These are phyloP conservation scores for Cercospora beticola DNA, from an alignment of 2,329 filamentous ascomycete genomes.

Conservation along the genomic window DNA sequence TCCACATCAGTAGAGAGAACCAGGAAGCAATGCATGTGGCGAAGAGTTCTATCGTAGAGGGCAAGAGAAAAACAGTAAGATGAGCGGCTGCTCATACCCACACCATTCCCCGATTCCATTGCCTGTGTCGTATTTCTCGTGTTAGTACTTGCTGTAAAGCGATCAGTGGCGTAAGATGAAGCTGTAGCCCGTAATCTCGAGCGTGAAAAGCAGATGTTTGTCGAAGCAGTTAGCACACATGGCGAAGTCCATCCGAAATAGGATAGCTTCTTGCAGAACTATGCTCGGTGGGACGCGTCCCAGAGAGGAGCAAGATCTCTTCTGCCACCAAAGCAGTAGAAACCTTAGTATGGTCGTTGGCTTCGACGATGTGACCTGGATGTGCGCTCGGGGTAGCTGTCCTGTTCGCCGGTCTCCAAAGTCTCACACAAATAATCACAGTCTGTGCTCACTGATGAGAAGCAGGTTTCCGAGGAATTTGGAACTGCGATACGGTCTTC, in stretches of 20 bases:
- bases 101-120: too few species aligned
- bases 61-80: too few species aligned
- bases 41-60: too few species aligned
- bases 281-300: neutral
- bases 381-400: neutral
- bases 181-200: too few species aligned
- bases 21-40: too few species aligned
- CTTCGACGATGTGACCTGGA: neutral
- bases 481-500: neutral
- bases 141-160: neutral
- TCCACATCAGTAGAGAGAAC: too few species aligned
- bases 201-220: too few species aligned
- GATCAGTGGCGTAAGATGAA: neutral
- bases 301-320: neutral
- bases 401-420: neutral
- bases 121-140: too few species aligned
- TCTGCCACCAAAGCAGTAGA: neutral
- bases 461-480: neutral
- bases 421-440: neutral
- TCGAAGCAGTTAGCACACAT: too few species aligned
- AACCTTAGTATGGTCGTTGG: neutral
- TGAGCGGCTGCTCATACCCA: too few species aligned
- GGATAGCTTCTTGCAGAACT: neutral
- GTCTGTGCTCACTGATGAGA: neutral
- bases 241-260: too few species aligned